Percentiles rank a stretch among this genome's conserved stretches.
Evolutionary conservation across 1,284 basidiomycete species (phyloP).

Genomic region (Boletus holoroseus): DNA sequence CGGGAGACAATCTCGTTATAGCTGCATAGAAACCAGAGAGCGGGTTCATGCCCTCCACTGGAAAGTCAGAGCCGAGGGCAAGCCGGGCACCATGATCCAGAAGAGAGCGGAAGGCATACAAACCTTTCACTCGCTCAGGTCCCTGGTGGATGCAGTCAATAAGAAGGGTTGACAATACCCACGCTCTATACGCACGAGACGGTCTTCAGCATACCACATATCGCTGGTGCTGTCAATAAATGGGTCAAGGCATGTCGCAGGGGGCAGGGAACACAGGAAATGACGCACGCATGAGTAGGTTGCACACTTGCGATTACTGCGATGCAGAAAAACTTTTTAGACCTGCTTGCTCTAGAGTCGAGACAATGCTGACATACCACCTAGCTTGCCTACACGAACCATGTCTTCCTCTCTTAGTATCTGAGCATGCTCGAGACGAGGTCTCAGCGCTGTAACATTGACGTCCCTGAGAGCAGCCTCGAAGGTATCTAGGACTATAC

Average conservation of each 20-base stretch:
- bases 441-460: slow-evolving; percentile 61
- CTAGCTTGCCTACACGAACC: slow-evolving; percentile 66
- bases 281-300: slow-evolving; percentile 78
- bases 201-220: slow-evolving; percentile 85
- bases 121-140: slow-evolving; percentile 72
- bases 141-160: slow-evolving; percentile 45
- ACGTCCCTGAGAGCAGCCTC: slow-evolving; percentile 57
- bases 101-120: slow-evolving; percentile 82
- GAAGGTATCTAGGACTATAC: slow-evolving; percentile 77
- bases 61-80: slow-evolving; percentile 83
- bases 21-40: slow-evolving; percentile 81
- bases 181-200: slow-evolving; percentile 49
- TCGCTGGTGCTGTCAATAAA: slow-evolving; percentile 57
- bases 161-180: no score
- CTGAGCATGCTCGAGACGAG: slow-evolving; percentile 88
- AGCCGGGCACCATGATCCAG: slow-evolving; percentile 58
- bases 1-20: slow-evolving; percentile 66
- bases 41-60: slow-evolving; percentile 79
- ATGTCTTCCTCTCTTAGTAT: slow-evolving; percentile 73
- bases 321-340: background rate
- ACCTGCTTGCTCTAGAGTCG: background rate
- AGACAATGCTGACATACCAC: slow-evolving; percentile 44
- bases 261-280: background rate
- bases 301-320: slow-evolving; percentile 76
- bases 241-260: background rate